Conservation (phyloP, 2,329 filamentous ascomycete species). For the Mycogone perniciosa region DNA sequence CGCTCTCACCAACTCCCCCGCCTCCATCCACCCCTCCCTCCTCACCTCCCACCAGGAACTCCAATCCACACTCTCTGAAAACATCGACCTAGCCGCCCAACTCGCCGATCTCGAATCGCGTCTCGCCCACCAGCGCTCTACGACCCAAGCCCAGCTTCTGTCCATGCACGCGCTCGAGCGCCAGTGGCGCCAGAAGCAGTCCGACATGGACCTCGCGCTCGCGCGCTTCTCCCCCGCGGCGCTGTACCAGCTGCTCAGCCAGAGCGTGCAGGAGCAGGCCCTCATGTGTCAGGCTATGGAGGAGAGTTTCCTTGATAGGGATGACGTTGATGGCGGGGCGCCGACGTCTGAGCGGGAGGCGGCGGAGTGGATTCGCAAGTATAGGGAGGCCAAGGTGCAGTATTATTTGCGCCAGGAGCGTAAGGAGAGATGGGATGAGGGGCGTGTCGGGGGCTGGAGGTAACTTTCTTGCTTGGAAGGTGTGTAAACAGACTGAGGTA, state of each 20-base stretch:
- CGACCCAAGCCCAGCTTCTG: slow-evolving; percentile 74
- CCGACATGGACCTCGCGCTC: slow-evolving; percentile 79
- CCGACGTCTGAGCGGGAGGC: slow-evolving; percentile 69
- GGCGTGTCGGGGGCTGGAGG: slow-evolving; percentile 89
- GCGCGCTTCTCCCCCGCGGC: slow-evolving; percentile 80
- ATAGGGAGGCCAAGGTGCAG: slow-evolving; percentile 72
- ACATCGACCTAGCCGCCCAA: slow-evolving; percentile 61
- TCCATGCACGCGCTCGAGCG: slow-evolving; percentile 80
- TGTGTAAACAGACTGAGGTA: no score
- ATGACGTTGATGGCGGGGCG: slow-evolving; percentile 30
- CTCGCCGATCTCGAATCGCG: slow-evolving; percentile 54
- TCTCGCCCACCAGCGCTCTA: slow-evolving; percentile 55
- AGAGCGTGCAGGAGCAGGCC: slow-evolving; percentile 77
- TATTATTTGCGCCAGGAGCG: slow-evolving; percentile 78
- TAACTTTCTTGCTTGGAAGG: slow-evolving; percentile 33
- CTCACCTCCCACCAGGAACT: slow-evolving; percentile 59
- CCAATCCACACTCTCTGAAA: slow-evolving; percentile 59
- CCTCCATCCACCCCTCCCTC: slow-evolving; percentile 67
- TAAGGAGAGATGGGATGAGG: slow-evolving; percentile 93
- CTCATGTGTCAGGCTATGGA: slow-evolving; percentile 73
- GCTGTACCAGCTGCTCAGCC: slow-evolving; percentile 73
- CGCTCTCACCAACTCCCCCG: slow-evolving; percentile 63
- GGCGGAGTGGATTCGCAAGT: slow-evolving; percentile 74
- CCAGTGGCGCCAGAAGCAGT: slow-evolving; percentile 85
- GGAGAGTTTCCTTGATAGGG: slow-evolving; percentile 77